Evolutionary conservation across 1,284 basidiomycete genomes (phyloP).

Genomic region (Taiwanofungus camphoratus): DNA sequence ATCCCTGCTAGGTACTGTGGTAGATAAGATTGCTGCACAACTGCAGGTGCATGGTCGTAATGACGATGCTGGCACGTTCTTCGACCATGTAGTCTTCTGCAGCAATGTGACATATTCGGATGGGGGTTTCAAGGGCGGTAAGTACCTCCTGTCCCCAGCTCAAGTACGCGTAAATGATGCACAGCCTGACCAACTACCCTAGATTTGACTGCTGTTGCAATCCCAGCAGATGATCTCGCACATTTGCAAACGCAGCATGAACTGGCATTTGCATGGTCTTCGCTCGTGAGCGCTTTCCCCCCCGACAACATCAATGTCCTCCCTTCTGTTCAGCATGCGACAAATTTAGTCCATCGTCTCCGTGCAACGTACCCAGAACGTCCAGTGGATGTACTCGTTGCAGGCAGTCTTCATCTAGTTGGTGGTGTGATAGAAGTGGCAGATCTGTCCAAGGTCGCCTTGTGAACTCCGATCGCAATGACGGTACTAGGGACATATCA

Average conservation of each 20-base stretch:
- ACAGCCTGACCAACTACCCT: conserved; percentile 4
- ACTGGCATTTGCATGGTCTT: conserved; percentile 70
- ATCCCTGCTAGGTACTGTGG: conserved; percentile 63
- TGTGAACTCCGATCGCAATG: conserved; percentile 24
- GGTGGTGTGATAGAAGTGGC: conserved; percentile 94
- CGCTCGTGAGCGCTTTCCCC: conserved; percentile 58
- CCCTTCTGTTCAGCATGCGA: conserved; percentile 86
- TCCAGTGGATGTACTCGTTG: conserved; percentile 67
- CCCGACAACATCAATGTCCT: conserved; percentile 67
- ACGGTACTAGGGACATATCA: neutral
- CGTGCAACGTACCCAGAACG: conserved; percentile 23
- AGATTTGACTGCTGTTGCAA: conserved; percentile 74
- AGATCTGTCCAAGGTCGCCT: conserved; percentile 59
- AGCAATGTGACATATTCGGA: conserved; percentile 92
- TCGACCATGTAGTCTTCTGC: conserved; percentile 89
- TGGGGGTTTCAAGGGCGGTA: conserved; percentile 87
- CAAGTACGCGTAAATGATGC: conserved; percentile 6
- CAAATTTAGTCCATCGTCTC: conserved; percentile 52
- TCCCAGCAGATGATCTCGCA: conserved; percentile 58
- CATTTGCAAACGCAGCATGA: conserved; percentile 74
- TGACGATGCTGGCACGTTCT: conserved; percentile 46
- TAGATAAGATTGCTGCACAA: conserved; percentile 41
- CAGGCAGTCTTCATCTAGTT: conserved; percentile 92
- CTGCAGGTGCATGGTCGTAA: conserved; percentile 35
- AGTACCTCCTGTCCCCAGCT: conserved; percentile 21